These are phyloP conservation scores for Imleria badia DNA, from an alignment of 768 basidiomycete genomes.

Conservation along the genomic window DNA sequence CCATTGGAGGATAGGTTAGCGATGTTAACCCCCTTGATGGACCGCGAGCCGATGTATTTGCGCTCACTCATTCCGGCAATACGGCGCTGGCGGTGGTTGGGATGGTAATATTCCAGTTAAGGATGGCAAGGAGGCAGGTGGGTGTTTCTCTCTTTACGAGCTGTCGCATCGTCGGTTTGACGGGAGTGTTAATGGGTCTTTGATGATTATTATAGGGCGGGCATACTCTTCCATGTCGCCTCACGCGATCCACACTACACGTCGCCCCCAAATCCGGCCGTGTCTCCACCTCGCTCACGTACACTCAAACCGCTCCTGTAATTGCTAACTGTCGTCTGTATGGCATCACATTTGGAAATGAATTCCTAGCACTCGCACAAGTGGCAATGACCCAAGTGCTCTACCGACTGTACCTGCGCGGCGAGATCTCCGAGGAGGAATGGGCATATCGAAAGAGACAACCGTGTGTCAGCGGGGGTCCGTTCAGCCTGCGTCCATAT, in stretches of 20 bases:
- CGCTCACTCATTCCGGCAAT: conserved; percentile 34
- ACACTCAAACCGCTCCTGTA: conserved; percentile 32
- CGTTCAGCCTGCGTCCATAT: no score
- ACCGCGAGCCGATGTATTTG: conserved; percentile 33
- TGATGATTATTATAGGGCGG: no score
- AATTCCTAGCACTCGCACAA: conserved; percentile 50
- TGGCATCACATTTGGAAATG: conserved; percentile 50
- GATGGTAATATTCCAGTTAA: conserved; percentile 34
- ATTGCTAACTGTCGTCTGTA: conserved; percentile 40
- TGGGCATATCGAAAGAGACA: conserved; percentile 1
- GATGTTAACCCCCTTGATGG: conserved; percentile 39
- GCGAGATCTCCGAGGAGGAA: conserved; percentile 2
- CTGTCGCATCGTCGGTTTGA: no score
- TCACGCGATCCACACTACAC: conserved; percentile 34
- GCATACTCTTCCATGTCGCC: no score
- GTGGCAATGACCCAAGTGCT: no score
- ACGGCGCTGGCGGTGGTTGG: conserved; percentile 47
- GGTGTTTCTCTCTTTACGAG: conserved; percentile 1
- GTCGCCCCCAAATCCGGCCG: conserved; percentile 37
- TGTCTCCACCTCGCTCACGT: conserved; percentile 25
- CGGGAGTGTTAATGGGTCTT: not conserved
- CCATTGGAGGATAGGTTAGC: no score
- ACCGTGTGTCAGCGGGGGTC: not conserved
- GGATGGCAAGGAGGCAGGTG: conserved; percentile 38
- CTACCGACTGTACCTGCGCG: no score